phyloP scores from a whole-genome alignment of 495 filamentous ascomycete genomes.

The Aspergillus affinis region DNA sequence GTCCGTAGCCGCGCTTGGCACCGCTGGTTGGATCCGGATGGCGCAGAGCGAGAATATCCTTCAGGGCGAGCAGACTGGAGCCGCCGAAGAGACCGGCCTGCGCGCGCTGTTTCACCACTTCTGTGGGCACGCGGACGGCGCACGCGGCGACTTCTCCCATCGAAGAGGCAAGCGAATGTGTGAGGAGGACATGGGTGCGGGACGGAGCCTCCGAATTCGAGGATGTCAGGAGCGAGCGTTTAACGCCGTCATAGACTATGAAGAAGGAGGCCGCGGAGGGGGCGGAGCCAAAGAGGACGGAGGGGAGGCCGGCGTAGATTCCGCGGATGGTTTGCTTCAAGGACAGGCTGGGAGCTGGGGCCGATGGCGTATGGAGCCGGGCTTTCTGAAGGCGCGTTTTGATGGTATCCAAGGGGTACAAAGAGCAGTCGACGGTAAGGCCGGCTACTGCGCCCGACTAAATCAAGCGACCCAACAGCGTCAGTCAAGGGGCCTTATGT shows the following conservation, averaged over 20 bases:
- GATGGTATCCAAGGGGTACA: slow-evolving; percentile 89
- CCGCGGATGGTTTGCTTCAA: slow-evolving; percentile 64
- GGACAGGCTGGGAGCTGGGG: slow-evolving; percentile 46
- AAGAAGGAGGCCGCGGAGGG: slow-evolving; percentile 98
- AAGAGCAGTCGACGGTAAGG: slow-evolving; percentile 85
- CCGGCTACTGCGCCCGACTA: slow-evolving; percentile 80
- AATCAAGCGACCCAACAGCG: slow-evolving; percentile 25
- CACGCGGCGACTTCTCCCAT: slow-evolving; percentile 92
- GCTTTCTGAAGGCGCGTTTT: slow-evolving; percentile 92
- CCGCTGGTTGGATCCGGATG: slow-evolving; percentile 34
- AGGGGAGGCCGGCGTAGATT: slow-evolving; percentile 64
- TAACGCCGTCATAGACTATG: slow-evolving; percentile 88
- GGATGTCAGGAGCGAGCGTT: slow-evolving; percentile 51
- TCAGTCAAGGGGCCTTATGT: slow-evolving; percentile 4
- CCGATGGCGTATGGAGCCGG: slow-evolving; percentile 67
- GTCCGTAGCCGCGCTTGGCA: slow-evolving; percentile 42
- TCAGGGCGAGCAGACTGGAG: slow-evolving; percentile 54
- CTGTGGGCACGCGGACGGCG: slow-evolving; percentile 88
- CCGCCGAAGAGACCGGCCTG: slow-evolving; percentile 74
- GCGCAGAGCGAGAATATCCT: slow-evolving; percentile 62
- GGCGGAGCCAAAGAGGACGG: slow-evolving; percentile 74
- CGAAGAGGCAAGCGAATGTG: slow-evolving; percentile 86
- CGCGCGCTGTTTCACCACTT: slow-evolving; percentile 95
- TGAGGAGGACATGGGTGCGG: slow-evolving; percentile 38
- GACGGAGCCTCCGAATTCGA: slow-evolving; percentile 25